A percentile compares a stretch with the other conserved stretches of the same genome.
These are phyloP conservation scores for Apiotrichum sp. DNA, from an alignment of 1,284 basidiomycete genomes.

Conservation along the genomic window DNA sequence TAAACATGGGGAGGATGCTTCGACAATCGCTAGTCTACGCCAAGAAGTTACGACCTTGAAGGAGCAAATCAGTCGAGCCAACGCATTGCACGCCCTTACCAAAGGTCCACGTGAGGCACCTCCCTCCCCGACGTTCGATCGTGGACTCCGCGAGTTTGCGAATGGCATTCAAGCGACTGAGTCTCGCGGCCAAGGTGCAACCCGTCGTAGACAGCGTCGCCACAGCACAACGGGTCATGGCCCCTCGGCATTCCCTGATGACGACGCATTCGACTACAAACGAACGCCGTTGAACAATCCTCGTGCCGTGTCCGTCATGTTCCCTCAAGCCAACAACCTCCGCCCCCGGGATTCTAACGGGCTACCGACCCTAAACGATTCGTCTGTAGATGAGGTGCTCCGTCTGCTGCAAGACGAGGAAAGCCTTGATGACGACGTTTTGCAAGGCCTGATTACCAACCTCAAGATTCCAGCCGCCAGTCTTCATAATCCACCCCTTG, in stretches of 20 bases:
- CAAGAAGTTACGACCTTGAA: constrained; percentile 84
- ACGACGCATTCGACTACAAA: constrained; percentile 47
- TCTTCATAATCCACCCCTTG: constrained; percentile 80
- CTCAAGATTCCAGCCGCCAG: constrained; percentile 91
- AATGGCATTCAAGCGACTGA: constrained; percentile 62
- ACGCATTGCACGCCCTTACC: constrained; percentile 77
- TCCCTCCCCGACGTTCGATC: constrained; percentile 61
- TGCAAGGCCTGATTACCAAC: constrained; percentile 82
- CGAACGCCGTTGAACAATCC: constrained; percentile 68
- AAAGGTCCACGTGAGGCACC: constrained; percentile 55
- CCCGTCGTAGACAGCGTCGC: constrained; percentile 53
- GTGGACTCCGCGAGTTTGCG: constrained; percentile 34
- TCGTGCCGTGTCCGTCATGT: constrained; percentile 85
- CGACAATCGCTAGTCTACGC: constrained; percentile 80
- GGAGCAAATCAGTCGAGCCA: constrained; percentile 91
- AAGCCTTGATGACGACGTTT: constrained; percentile 86
- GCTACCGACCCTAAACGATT: constrained; percentile 69
- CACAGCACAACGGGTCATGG: constrained; percentile 36
- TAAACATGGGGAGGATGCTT: constrained; percentile 69
- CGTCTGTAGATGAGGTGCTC: constrained; percentile 91
- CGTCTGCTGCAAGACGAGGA: constrained; percentile 86
- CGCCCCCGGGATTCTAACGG: constrained; percentile 60
- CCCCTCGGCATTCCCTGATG: constrained; percentile 7
- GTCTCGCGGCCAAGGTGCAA: constrained; percentile 6
- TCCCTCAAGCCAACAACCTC: constrained; percentile 63